phyloP scores from a whole-genome alignment of 2,329 filamentous ascomycete species.

The Talaromyces sp. region DNA sequence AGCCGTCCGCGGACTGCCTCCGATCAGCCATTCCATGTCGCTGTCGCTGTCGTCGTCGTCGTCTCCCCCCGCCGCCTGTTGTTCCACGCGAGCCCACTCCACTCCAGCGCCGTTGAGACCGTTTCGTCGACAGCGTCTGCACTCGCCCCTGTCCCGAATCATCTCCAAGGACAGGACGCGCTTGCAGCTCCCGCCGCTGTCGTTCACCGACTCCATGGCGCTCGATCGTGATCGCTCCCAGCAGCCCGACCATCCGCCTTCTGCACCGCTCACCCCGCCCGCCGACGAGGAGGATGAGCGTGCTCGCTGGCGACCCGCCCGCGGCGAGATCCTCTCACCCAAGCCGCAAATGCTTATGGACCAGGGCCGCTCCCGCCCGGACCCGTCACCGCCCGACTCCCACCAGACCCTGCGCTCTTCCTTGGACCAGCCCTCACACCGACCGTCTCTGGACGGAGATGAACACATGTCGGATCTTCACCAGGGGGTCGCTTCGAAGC shows the following conservation, averaged over 20 bases:
- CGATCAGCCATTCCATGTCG: slow-evolving; percentile 3
- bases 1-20: not conserved
- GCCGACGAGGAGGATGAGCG: slow-evolving; percentile 31
- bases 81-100: slow-evolving; percentile 5
- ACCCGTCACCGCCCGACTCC: slow-evolving; percentile 20
- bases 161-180: slow-evolving; percentile 5
- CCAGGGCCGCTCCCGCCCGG: slow-evolving; percentile 24
- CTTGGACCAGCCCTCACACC: slow-evolving; percentile 26
- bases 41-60: not conserved
- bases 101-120: slow-evolving; percentile 6
- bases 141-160: slow-evolving; percentile 6
- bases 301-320: slow-evolving; percentile 32
- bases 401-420: slow-evolving; percentile 24
- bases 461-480: slow-evolving; percentile 16
- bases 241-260: slow-evolving; percentile 26
- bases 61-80: not conserved
- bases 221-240: slow-evolving; percentile 3
- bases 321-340: slow-evolving; percentile 15
- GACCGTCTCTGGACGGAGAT: slow-evolving; percentile 25
- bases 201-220: not conserved
- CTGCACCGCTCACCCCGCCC: slow-evolving; percentile 37
- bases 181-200: not conserved
- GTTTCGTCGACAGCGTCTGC: slow-evolving; percentile 5
- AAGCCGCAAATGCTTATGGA: slow-evolving; percentile 24
- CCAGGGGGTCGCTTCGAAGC: slow-evolving; percentile 22